Evolutionary conservation across 176 grass and related monocot genomes (phyloP).

Genomic region (bread wheat (Triticum aestivum)): DNA sequence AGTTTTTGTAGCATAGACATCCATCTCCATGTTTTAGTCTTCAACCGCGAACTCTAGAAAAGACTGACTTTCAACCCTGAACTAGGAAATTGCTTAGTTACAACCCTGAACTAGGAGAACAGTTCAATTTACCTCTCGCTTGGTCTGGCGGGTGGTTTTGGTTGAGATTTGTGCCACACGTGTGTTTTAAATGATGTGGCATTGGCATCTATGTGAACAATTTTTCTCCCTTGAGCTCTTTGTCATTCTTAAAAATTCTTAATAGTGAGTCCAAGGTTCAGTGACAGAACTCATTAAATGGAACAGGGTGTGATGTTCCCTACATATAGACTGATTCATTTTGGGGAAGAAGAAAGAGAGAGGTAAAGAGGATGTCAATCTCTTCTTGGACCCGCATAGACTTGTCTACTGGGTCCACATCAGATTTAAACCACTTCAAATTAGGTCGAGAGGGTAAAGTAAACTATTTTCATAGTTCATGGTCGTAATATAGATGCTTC

Average conservation of each 20-base stretch:
- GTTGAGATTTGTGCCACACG: background rate
- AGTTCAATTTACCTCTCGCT: background rate
- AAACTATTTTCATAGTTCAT: background rate
- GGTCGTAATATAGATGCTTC: background rate
- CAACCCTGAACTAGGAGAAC: background rate
- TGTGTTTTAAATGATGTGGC: slow-evolving; percentile 7
- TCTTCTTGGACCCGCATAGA: background rate
- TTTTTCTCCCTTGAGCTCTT: background rate
- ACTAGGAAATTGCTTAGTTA: background rate
- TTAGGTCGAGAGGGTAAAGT: background rate
- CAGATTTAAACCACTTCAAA: background rate
- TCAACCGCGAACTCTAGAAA: slow-evolving; percentile 1
- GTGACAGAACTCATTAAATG: background rate
- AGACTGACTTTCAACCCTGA: background rate
- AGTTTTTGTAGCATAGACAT: slow-evolving; percentile 23
- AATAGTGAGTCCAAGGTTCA: background rate
- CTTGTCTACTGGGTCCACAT: background rate
- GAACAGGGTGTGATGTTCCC: background rate
- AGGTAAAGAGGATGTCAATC: background rate
- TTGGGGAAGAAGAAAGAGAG: background rate
- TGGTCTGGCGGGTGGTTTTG: background rate
- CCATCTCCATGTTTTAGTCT: slow-evolving; percentile 14
- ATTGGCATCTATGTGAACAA: slow-evolving; percentile 1
- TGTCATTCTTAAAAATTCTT: background rate
- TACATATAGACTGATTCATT: background rate